Evolutionary conservation across 2,329 filamentous ascomycete species (phyloP).

Genomic region (Penicillium capsulatum): DNA sequence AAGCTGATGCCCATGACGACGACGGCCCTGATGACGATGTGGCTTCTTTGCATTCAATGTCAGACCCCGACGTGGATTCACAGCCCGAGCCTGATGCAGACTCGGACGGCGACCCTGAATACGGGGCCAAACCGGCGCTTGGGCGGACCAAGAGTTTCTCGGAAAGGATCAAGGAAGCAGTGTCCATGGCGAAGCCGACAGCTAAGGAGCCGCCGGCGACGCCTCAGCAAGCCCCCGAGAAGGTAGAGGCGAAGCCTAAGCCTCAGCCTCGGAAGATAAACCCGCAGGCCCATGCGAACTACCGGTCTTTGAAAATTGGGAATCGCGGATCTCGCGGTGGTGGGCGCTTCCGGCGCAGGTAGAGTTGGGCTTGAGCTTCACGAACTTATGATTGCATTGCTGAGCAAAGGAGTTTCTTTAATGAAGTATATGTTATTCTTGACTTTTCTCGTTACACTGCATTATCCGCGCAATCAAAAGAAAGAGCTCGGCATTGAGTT

Average conservation of each 20-base stretch:
- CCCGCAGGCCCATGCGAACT: conserved; percentile 47
- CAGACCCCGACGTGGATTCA: conserved; percentile 26
- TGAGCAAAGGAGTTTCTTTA: conserved; percentile 13
- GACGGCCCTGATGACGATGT: conserved; percentile 13
- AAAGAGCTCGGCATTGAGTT: not conserved
- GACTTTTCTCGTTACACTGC: too few species aligned
- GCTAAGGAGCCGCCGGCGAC: conserved; percentile 15
- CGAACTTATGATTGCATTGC: conserved; percentile 21
- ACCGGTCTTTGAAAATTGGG: conserved; percentile 46
- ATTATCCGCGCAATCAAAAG: not conserved
- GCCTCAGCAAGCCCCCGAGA: conserved; percentile 11
- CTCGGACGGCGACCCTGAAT: conserved; percentile 31
- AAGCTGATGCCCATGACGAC: conserved; percentile 3
- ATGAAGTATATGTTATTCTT: too few species aligned
- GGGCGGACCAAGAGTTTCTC: conserved; percentile 31
- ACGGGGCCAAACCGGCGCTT: conserved; percentile 19
- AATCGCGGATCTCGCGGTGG: conserved; percentile 36
- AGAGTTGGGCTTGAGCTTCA: conserved; percentile 8
- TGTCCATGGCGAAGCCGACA: conserved; percentile 21
- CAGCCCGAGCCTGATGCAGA: conserved; percentile 17
- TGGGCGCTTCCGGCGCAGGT: conserved; percentile 39
- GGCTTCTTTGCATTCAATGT: conserved; percentile 28
- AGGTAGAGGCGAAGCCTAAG: conserved; percentile 23
- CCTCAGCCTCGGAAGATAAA: conserved; percentile 38
- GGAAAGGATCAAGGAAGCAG: conserved; percentile 37